These are phyloP conservation scores for Fusarium coicis DNA, from an alignment of 2,329 filamentous ascomycete genomes.

Conservation along the genomic window DNA sequence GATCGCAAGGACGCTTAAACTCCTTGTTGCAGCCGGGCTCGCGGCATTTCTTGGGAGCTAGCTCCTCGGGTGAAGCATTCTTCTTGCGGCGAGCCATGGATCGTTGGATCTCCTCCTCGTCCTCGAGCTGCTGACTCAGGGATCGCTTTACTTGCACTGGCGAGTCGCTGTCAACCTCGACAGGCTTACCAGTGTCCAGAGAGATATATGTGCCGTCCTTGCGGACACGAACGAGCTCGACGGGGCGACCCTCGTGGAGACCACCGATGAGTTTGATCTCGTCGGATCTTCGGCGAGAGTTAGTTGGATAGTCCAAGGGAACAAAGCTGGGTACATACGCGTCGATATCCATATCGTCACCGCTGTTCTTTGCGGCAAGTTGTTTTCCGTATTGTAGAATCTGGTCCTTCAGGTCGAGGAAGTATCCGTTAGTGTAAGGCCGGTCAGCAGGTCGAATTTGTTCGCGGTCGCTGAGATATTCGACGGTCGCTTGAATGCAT, in stretches of 20 bases:
- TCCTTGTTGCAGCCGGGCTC: constrained; percentile 84
- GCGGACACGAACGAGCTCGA: constrained; percentile 84
- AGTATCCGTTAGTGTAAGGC: constrained; percentile 95
- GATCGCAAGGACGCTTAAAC: constrained; percentile 96
- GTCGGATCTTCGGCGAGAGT: constrained; percentile 59
- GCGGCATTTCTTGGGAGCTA: constrained; percentile 81
- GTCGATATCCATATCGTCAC: constrained; percentile 68
- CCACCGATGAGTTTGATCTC: constrained; percentile 85
- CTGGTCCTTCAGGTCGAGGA: constrained; percentile 95
- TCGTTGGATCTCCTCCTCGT: constrained; percentile 84
- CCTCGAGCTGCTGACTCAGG: constrained; percentile 75
- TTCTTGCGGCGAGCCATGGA: constrained; percentile 98
- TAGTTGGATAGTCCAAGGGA: constrained; percentile 45
- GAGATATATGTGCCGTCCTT: constrained; percentile 84
- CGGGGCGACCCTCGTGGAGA: constrained; percentile 80
- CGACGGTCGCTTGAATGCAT: constrained; percentile 89
- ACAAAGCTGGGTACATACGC: constrained; percentile 59
- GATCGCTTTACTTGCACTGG: constrained; percentile 71
- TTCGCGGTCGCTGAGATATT: constrained; percentile 86
- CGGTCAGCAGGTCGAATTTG: constrained; percentile 85
- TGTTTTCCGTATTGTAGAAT: constrained; percentile 89
- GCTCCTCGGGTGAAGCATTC: constrained; percentile 86
- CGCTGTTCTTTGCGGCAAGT: constrained; percentile 76
- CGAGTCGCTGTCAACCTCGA: constrained; percentile 65
- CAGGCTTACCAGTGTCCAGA: constrained; percentile 74